Conservation (phyloP, 352 stramenopile genomes). For the Phytophthora nicotianae region DNA sequence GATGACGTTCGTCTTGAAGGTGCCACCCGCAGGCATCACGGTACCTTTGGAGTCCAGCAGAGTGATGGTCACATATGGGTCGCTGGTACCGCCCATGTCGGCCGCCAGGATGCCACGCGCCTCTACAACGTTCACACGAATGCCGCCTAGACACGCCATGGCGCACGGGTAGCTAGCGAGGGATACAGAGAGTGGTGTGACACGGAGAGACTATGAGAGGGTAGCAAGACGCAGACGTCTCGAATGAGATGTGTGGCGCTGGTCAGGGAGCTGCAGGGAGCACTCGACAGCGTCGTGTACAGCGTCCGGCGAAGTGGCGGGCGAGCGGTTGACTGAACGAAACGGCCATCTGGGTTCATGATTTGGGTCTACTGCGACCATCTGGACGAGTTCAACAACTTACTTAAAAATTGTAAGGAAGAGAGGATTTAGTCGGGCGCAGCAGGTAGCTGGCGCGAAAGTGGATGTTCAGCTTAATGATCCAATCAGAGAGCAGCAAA, state of each 20-base stretch:
- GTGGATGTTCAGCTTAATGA: background rate
- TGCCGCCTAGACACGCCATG: constrained; percentile 34
- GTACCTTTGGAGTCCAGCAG: constrained; percentile 68
- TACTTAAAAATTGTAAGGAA: too few relatives aligned
- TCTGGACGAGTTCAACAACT: background rate
- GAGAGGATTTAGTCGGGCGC: background rate
- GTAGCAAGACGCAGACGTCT: constrained; percentile 1
- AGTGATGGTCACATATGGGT: constrained; percentile 75
- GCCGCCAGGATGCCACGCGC: constrained; percentile 70
- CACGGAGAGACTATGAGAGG: background rate
- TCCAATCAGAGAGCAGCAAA: background rate
- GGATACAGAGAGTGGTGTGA: background rate
- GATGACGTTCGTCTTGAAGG: constrained; percentile 68
- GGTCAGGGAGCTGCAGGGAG: background rate
- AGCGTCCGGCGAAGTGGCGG: background rate
- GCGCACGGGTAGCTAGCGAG: background rate
- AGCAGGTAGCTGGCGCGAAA: background rate
- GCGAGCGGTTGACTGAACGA: constrained; percentile 1
- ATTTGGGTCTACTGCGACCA: background rate
- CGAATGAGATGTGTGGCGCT: background rate
- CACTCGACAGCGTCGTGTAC: background rate
- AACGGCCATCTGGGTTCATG: background rate
- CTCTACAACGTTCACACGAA: constrained; percentile 60
- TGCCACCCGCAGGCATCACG: constrained; percentile 45
- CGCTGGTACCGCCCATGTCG: constrained; percentile 69